These are phyloP conservation scores for Saccharomyces paradoxus DNA, from an alignment of 805 yeast species.

Conservation along the genomic window DNA sequence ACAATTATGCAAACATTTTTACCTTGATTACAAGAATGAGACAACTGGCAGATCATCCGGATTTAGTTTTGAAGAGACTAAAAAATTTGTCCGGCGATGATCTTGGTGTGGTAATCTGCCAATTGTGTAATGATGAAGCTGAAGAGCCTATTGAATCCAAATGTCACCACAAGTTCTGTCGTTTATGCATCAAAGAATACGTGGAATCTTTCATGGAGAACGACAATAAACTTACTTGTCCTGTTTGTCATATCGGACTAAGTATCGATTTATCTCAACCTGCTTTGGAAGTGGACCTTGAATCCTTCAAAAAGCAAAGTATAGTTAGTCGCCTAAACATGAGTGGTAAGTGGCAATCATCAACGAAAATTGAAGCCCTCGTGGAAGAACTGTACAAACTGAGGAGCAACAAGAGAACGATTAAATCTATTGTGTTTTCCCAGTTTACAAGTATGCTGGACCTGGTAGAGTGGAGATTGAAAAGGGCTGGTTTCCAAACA, in stretches of 20 bases:
- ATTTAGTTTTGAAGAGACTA: conserved; percentile 72
- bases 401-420: conserved; percentile 78
- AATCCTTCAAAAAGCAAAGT: conserved; percentile 45
- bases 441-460: conserved; percentile 97
- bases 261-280: conserved; percentile 87
- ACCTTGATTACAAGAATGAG: conserved; percentile 95
- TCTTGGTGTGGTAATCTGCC: conserved; percentile 62
- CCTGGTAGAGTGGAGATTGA: conserved; percentile 89
- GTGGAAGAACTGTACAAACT: conserved; percentile 86
- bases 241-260: conserved; percentile 90
- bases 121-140: conserved; percentile 93
- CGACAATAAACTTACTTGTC: conserved; percentile 62
- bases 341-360: conserved; percentile 86
- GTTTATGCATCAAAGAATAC: conserved; percentile 87
- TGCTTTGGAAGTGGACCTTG: conserved; percentile 56
- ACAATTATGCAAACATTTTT: conserved; percentile 94
- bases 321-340: conserved; percentile 83
- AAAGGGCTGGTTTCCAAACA: conserved; percentile 89
- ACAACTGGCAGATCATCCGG: conserved; percentile 97
- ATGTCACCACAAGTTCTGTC: conserved; percentile 89
- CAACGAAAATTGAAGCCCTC: conserved; percentile 93
- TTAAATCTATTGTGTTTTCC: conserved; percentile 92
- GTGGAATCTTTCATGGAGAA: conserved; percentile 67
- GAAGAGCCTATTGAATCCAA: conserved; percentile 94
- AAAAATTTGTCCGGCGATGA: conserved; percentile 33